These are phyloP conservation scores for Arxiozyma telluris DNA, from an alignment of 1,139 yeast genomes.

Conservation along the genomic window DNA sequence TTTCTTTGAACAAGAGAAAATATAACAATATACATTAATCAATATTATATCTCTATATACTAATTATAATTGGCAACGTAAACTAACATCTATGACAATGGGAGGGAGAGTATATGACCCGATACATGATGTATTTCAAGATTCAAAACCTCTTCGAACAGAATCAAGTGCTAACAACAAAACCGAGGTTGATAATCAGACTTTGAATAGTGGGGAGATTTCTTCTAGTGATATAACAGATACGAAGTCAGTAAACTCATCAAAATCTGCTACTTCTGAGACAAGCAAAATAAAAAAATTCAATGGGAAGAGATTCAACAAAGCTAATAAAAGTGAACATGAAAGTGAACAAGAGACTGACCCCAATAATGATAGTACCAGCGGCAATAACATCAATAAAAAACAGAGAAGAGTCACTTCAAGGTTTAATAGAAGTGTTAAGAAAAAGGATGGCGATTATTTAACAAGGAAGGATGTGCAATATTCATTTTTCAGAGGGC, in stretches of 20 bases:
- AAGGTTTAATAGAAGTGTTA: slow-evolving; percentile 46
- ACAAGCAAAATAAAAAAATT: neutral
- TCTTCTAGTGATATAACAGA: neutral
- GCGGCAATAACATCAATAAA: neutral
- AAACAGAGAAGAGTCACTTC: slow-evolving; percentile 21
- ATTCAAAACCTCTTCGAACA: slow-evolving; percentile 4
- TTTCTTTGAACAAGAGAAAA: neutral
- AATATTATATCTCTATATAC: too few species aligned
- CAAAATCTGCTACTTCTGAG: neutral
- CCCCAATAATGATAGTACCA: neutral
- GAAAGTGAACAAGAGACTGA: slow-evolving; percentile 1
- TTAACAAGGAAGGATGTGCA: slow-evolving; percentile 85
- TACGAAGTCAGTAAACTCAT: neutral
- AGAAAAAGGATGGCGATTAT: slow-evolving; percentile 88
- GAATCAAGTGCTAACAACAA: neutral
- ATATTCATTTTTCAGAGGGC: slow-evolving; percentile 58
- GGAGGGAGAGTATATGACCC: slow-evolving; percentile 30
- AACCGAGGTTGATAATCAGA: neutral
- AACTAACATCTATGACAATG: slow-evolving; percentile 9
- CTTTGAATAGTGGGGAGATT: neutral
- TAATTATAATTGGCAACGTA: too few species aligned
- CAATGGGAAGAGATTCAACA: neutral
- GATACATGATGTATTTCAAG: slow-evolving; percentile 29
- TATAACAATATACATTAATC: neutral
- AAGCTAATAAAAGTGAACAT: neutral